Evolutionary conservation across 768 basidiomycete genomes (phyloP), one percentile per base, ranked within the genome.

Genomic region (Hemileccinum rubropunctum): DNA sequence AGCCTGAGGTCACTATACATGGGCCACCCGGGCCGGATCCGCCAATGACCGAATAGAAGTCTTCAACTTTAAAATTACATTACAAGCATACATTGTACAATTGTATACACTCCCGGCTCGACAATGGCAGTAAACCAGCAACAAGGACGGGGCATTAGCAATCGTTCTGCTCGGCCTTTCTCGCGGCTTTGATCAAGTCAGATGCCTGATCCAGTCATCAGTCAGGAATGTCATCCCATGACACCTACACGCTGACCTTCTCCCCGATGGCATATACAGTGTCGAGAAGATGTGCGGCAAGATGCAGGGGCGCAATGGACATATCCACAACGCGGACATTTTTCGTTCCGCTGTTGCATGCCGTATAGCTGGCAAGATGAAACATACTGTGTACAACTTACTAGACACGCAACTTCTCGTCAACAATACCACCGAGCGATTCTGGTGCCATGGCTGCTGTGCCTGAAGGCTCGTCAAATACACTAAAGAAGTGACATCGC

Each of bases 201-300:
- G 54, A 39, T 42, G 38, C 58, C 58, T 59, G 23, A 23, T n/a
- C n/a, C n/a, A n/a, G n/a, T n/a, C n/a, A 23, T 23, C 6, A 23
- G 23, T 23, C 6, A 23, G 23, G 3, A 23, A 40, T 27, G 13
- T 17, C 37, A 13, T 28, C 8, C 21, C 9, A n/a, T n/a, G 21
- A 41, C 27, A 26, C 7, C 27, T 21, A 37, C 12, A 8, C 14
- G 0, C 41, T 52, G 26, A 23, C 58, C 50, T 47, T 60, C 27
- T 58, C 56, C 30, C 56, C 56, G 3, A 57, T 57, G 9, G 57
- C 57, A 41, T 58, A 58, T 2, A 57, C 57, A 13, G 57, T 58
- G 3, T 58, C 57, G 26, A 56, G 44, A 5, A 59, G 21, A 39
- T 57, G 49, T 13, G 58, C 42, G 38, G 47, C 58, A 7, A 59